Evolutionary conservation across 2,329 filamentous ascomycete species (phyloP).

Genomic region (Botrytis pseudocinerea): DNA sequence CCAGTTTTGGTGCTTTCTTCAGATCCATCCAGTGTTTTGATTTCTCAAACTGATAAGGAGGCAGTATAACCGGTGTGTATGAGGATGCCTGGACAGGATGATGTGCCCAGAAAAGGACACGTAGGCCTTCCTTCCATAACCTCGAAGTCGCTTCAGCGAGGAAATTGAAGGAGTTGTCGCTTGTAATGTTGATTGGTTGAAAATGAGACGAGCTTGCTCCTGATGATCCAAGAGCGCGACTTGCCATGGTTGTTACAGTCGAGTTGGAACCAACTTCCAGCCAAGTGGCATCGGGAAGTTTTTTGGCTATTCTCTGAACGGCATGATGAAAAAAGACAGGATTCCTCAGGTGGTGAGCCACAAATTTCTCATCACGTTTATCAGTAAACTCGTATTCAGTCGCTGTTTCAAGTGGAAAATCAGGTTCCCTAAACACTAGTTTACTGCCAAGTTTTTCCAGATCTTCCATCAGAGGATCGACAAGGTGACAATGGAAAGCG

Average conservation of each 20-base stretch:
- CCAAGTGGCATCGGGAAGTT: conserved; percentile 35
- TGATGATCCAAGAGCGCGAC: background rate
- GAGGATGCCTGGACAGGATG: conserved; percentile 6
- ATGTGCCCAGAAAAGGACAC: conserved; percentile 11
- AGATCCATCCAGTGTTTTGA: conserved; percentile 40
- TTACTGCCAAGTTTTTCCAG: conserved; percentile 30
- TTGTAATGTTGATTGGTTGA: background rate
- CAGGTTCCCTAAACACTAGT: conserved; percentile 33
- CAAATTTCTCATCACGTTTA: background rate
- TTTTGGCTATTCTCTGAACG: conserved; percentile 33
- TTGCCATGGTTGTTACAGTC: conserved; percentile 41
- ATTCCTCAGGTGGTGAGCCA: conserved; percentile 34
- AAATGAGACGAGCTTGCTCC: conserved; percentile 8
- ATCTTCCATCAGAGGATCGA: conserved; percentile 33
- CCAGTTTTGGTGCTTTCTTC: conserved; percentile 15
- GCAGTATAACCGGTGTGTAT: conserved; percentile 29
- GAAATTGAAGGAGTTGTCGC: background rate
- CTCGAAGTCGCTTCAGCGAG: background rate
- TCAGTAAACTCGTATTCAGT: conserved; percentile 1
- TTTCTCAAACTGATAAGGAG: conserved; percentile 44
- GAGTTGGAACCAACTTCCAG: conserved; percentile 42
- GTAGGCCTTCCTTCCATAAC: conserved; percentile 21
- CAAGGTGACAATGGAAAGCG: conserved; percentile 38
- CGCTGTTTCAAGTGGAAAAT: conserved; percentile 20
- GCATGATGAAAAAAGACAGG: conserved; percentile 41